phyloP scores from a whole-genome alignment of 495 filamentous ascomycete genomes.

The Eremomyces bilateralis region DNA sequence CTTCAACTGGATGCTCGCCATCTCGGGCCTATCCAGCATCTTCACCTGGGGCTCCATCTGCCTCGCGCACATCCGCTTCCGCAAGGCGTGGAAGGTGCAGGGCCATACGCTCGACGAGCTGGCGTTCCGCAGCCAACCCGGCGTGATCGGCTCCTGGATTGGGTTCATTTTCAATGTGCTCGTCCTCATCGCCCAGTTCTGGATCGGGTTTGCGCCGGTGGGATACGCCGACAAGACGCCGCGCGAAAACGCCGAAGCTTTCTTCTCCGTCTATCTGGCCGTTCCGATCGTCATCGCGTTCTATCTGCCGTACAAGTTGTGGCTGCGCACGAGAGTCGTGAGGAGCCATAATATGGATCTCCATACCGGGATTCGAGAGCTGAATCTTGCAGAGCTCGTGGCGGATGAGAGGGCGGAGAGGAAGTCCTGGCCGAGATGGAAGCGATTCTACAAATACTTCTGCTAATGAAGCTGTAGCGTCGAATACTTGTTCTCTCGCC shows the following conservation, averaged over 20 bases:
- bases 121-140: slow-evolving; percentile 59
- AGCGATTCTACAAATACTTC: no score
- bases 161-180: slow-evolving; percentile 60
- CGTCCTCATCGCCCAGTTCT: slow-evolving; percentile 83
- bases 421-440: slow-evolving; percentile 63
- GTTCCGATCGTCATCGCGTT: slow-evolving; percentile 56
- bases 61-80: slow-evolving; percentile 79
- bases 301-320: slow-evolving; percentile 66
- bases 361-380: slow-evolving; percentile 66
- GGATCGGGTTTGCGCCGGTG: slow-evolving; percentile 69
- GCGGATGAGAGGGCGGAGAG: slow-evolving; percentile 55
- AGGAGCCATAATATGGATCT: slow-evolving; percentile 57
- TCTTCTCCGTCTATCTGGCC: slow-evolving; percentile 65
- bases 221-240: slow-evolving; percentile 27
- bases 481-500: no score
- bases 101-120: slow-evolving; percentile 54
- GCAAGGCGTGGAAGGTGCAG: slow-evolving; percentile 47
- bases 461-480: no score
- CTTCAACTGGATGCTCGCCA: slow-evolving; percentile 73
- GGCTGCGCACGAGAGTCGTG: slow-evolving; percentile 45
- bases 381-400: slow-evolving; percentile 54
- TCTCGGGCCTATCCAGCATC: slow-evolving; percentile 71
- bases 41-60: slow-evolving; percentile 92
- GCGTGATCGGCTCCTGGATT: slow-evolving; percentile 63
- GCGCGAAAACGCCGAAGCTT: slow-evolving; percentile 29